Conservation (phyloP, 345 rosid genomes). For the Gossypium rotundifolium region DNA sequence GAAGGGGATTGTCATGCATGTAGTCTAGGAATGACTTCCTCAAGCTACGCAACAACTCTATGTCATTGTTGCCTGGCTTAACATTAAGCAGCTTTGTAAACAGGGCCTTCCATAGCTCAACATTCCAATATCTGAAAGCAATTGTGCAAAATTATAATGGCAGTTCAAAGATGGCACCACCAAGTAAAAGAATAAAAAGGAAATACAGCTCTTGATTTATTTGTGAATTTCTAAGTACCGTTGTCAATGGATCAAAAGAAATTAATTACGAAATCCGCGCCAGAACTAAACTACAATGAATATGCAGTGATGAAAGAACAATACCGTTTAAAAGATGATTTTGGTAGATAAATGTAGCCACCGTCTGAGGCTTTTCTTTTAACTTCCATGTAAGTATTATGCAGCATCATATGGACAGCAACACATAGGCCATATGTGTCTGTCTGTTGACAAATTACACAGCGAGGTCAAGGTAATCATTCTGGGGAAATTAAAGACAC, state of each 20-base stretch:
- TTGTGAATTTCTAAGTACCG: not conserved
- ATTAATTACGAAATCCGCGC: not conserved
- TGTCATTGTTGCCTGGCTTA: conserved; percentile 30
- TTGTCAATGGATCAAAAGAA: not conserved
- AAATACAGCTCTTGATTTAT: not conserved
- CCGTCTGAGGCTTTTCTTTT: conserved; percentile 52
- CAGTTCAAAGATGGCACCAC: not conserved
- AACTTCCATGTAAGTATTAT: conserved; percentile 64
- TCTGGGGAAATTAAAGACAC: conserved; percentile 2
- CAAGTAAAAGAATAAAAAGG: not conserved
- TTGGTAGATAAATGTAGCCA: conserved; percentile 47
- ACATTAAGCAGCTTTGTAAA: conserved; percentile 65
- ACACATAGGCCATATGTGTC: conserved; percentile 85
- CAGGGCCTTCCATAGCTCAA: conserved; percentile 64
- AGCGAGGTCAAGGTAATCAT: conserved; percentile 5
- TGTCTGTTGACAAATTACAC: conserved; percentile 38
- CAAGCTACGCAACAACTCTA: conserved; percentile 41
- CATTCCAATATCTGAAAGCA: conserved; percentile 72
- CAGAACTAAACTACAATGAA: not conserved
- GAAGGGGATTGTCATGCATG: conserved; percentile 46
- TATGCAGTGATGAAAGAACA: not conserved
- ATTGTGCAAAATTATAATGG: not conserved
- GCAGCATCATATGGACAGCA: conserved; percentile 80
- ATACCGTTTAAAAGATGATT: conserved; percentile 65
- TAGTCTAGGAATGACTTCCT: conserved; percentile 60